Base-by-base conservation (phyloP, 352 stramenopile species). In the Pythium aquatile region DNA sequence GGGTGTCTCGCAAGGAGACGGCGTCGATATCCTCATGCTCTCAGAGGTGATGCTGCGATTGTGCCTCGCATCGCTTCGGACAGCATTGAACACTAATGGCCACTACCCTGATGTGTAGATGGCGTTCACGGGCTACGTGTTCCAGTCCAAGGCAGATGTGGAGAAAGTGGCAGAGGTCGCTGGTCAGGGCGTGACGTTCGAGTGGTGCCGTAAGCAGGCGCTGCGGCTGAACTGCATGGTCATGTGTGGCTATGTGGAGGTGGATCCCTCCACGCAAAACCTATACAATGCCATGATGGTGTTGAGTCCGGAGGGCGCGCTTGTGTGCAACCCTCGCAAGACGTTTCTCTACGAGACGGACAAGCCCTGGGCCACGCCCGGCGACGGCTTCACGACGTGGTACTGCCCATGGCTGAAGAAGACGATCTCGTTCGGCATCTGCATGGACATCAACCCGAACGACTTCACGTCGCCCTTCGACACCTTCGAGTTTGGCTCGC, bases 381-480 rank as follows among this genome's bases (percentile, higher is more conserved):
- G 83, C 24, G 69, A 75, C 16, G 76, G 77, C 2, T 95, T 95
- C 68, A 70, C 16, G 32, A 78, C 76, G 28, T 94, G 81, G 81
- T 61, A 83, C 66, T 94, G 86, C 48, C 79, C 84, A 39, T 92
- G 83, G 82, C 78, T 95, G 16, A 35, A 85, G 64, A 85, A 87
- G 68, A 83, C 75, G 6, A 88, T 94, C 20, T 89, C 82, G 2
- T 93, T 94, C 63, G 86, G 87, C 40, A 93, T 96, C 63, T 96
- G 87, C 66, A 96, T 96, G 87, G 87, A 96, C 69, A 94, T 96
- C 61, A 96, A 96, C 58, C 88, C 88, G 20, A 69, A 90, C 56
- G 79, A 94, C 68, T 94, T 96, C 58, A 73, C 68, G 28, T 69
- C 88, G 47, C 73, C 82, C 10, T 93, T 89, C 52, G 74, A 76